phyloP scores from a whole-genome alignment of 1,284 basidiomycete genomes.

The Vanrija humicola region DNA sequence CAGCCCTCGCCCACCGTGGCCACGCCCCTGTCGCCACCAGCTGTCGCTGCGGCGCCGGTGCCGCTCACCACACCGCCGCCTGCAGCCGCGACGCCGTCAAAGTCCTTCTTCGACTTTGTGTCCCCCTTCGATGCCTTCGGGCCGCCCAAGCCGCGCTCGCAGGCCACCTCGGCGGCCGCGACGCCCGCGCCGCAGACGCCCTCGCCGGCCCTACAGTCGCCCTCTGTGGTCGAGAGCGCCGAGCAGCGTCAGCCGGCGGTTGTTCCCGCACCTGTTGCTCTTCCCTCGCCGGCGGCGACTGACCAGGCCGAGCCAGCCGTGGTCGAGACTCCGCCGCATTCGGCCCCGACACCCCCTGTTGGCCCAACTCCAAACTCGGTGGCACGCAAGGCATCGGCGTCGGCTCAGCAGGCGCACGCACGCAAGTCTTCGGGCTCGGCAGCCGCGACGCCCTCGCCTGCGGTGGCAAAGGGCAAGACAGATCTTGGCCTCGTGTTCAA shows the following conservation, averaged over 20 bases:
- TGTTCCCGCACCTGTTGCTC: not conserved
- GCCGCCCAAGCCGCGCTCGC: constrained; percentile 12
- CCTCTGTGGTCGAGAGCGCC: no score
- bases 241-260: not conserved
- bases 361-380: not conserved
- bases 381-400: not conserved
- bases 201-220: not conserved
- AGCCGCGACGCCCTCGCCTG: not conserved
- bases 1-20: not conserved
- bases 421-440: not conserved
- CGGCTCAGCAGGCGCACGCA: not conserved
- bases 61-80: not conserved
- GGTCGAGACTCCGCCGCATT: not conserved
- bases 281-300: not conserved
- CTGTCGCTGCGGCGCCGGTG: not conserved
- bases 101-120: constrained; percentile 43
- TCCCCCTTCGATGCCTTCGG: constrained; percentile 45
- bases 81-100: constrained; percentile 8
- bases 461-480: not conserved
- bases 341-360: not conserved
- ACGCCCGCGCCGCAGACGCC: not conserved
- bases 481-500: constrained; percentile 12
- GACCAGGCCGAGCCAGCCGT: not conserved
- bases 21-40: not conserved
- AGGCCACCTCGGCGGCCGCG: not conserved